phyloP scores from a whole-genome alignment of 2,329 filamentous ascomycete species.

The Diaporthe sp. region DNA sequence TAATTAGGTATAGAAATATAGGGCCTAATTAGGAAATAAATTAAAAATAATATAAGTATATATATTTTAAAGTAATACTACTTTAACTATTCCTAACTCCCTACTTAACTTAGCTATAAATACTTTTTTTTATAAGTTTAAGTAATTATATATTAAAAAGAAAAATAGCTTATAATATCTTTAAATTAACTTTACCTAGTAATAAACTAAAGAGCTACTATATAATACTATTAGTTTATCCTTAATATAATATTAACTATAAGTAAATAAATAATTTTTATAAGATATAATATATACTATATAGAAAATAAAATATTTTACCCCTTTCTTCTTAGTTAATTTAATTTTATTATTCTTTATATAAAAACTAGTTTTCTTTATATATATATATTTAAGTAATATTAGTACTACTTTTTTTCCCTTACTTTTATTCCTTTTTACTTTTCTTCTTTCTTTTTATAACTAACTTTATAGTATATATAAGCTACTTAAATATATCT shows the following conservation, averaged over 20 bases:
- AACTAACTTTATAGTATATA: too few relatives aligned
- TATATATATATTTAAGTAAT: too few relatives aligned
- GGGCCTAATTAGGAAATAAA: neutral
- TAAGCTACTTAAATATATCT: too few relatives aligned
- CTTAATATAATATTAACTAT: neutral
- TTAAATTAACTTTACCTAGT: neutral
- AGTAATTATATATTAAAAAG: neutral
- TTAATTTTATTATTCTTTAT: too few relatives aligned
- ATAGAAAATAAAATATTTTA: too few relatives aligned
- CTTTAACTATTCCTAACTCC: neutral
- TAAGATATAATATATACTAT: neutral
- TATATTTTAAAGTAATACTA: neutral
- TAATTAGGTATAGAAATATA: neutral
- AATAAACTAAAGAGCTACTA: neutral
- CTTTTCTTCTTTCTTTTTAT: too few relatives aligned
- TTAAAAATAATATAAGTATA: neutral
- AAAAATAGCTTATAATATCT: neutral
- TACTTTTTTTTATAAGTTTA: neutral
- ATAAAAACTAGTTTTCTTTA: too few relatives aligned
- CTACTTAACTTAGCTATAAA: neutral
- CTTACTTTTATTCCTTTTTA: too few relatives aligned
- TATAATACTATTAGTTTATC: neutral
- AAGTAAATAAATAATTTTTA: neutral
- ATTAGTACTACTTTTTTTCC: too few relatives aligned
- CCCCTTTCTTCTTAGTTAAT: too few relatives aligned